phyloP scores from a whole-genome alignment of 148 eudicot genomes.

The Heliosperma pusillum region DNA sequence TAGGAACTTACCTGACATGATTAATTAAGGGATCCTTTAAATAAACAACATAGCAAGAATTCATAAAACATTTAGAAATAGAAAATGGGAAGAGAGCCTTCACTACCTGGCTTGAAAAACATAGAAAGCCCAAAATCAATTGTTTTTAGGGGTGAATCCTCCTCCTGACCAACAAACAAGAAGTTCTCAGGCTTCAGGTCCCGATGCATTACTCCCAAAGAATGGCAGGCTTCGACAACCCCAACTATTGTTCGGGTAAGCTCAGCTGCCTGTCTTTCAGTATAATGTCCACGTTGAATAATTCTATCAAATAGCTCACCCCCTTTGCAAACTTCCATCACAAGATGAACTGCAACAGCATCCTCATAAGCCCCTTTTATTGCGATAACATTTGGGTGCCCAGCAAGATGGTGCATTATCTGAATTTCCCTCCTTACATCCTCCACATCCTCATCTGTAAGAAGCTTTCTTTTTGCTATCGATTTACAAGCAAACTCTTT shows the following conservation, averaged over 20 bases:
- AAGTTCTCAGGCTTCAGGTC: conserved; percentile 61
- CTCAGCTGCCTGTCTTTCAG: conserved; percentile 54
- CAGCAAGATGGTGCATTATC: conserved; percentile 67
- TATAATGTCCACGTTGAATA: conserved; percentile 53
- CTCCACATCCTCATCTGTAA: conserved; percentile 55
- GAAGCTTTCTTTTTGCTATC: conserved; percentile 49
- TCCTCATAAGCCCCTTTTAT: conserved; percentile 56
- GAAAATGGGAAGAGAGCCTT: background rate
- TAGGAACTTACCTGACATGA: background rate
- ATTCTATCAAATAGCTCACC: conserved; percentile 67
- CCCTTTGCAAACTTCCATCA: conserved; percentile 57
- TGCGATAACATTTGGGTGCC: conserved; percentile 47
- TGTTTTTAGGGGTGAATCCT: conserved; percentile 57
- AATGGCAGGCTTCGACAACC: conserved; percentile 59
- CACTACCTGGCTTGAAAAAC: conserved; percentile 65
- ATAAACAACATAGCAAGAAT: background rate
- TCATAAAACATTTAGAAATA: background rate
- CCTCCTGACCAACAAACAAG: conserved; percentile 48
- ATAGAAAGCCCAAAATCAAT: conserved; percentile 61
- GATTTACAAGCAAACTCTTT: conserved; percentile 58
- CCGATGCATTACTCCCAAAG: conserved; percentile 59
- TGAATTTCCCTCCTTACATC: conserved; percentile 65
- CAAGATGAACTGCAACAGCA: conserved; percentile 54
- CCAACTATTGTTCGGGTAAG: conserved; percentile 49
- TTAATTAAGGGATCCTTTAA: background rate